Conservation (phyloP, 108 stramenopile species). For the Pseudonitzschia pungens region DNA sequence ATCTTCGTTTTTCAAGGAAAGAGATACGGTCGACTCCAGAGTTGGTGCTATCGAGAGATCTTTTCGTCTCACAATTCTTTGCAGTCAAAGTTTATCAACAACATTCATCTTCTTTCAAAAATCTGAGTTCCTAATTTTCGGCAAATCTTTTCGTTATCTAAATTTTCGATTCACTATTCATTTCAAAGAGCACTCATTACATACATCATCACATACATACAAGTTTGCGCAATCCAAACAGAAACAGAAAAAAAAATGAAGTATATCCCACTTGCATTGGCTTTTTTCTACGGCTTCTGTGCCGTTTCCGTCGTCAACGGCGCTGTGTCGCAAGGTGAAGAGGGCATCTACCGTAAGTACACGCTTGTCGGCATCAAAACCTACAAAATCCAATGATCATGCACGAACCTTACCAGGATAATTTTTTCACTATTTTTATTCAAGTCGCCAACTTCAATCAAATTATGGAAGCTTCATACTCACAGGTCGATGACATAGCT, state of each 20-base stretch:
- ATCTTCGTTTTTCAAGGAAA: too few species aligned
- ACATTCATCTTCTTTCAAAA: too few species aligned
- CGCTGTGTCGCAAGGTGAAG: not conserved
- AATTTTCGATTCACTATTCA: too few species aligned
- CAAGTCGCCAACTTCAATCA: constrained; percentile 20
- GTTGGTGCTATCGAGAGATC: too few species aligned
- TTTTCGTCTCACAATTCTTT: too few species aligned
- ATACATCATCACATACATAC: too few species aligned
- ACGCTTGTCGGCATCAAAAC: not conserved
- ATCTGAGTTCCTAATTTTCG: too few species aligned
- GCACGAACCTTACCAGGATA: not conserved
- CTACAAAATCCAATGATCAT: not conserved
- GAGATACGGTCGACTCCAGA: too few species aligned
- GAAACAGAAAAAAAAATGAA: not conserved
- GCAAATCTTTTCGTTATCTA: too few species aligned
- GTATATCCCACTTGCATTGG: not conserved
- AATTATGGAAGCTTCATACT: constrained; percentile 23
- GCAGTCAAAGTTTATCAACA: too few species aligned
- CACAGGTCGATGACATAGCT: constrained; percentile 20
- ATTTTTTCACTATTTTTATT: not conserved
- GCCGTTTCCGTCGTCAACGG: not conserved
- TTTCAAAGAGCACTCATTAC: too few species aligned
- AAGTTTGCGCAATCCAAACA: not conserved
- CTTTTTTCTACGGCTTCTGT: not conserved
- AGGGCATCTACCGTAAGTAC: not conserved